phyloP scores from a whole-genome alignment of 805 yeast species.

The Candida verbasci region DNA sequence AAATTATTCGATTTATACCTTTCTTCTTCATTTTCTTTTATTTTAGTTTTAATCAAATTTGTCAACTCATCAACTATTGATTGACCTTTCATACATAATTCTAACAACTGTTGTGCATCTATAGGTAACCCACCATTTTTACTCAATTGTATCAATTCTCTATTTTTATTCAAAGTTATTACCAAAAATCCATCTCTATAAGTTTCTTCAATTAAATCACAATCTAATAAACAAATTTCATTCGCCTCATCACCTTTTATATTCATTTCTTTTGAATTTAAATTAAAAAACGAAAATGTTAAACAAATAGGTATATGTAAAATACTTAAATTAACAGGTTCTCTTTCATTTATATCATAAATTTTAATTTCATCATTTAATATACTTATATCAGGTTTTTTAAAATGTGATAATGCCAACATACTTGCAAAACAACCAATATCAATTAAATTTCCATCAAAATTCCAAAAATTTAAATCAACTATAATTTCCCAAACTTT shows the following conservation, averaged over 20 bases:
- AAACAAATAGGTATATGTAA: conserved; percentile 88
- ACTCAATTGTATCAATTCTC: conserved; percentile 84
- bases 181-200: conserved; percentile 76
- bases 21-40: conserved; percentile 50
- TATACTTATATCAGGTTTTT: conserved; percentile 72
- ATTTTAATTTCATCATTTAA: conserved; percentile 54
- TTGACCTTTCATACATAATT: conserved; percentile 65
- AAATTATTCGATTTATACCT: conserved; percentile 37
- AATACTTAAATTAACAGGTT: conserved; percentile 80
- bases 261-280: conserved; percentile 58
- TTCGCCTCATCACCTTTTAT: conserved; percentile 60
- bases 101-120: conserved; percentile 64
- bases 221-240: conserved; percentile 69
- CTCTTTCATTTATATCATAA: conserved; percentile 72
- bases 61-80: conserved; percentile 60
- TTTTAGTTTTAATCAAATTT: conserved; percentile 50
- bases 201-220: conserved; percentile 71
- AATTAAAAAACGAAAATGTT: conserved; percentile 82
- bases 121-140: conserved; percentile 89
- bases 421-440: conserved; percentile 87
- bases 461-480: conserved; percentile 82
- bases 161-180: conserved; percentile 81
- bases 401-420: conserved; percentile 78
- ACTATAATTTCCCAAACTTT: conserved; percentile 91
- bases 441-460: conserved; percentile 91